A percentile compares a stretch with the other conserved stretches of the same genome.
Evolutionary conservation across 805 yeast species (phyloP).

Genomic region (Pichia rugopelliculosa): DNA sequence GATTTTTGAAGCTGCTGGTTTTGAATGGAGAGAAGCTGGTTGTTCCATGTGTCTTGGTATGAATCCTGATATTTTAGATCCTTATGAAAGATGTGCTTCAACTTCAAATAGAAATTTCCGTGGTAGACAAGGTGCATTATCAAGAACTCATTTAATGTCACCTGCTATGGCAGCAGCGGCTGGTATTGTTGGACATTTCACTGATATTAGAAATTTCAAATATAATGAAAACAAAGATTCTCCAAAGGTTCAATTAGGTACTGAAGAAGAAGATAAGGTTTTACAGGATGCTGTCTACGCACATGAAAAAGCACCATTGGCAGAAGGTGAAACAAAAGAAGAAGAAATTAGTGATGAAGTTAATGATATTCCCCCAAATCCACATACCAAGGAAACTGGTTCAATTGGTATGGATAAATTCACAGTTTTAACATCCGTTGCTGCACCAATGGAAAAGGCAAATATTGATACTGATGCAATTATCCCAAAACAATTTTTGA

Average conservation of each 20-base stretch:
- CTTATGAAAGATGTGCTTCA: slow-evolving; percentile 96
- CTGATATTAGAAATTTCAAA: slow-evolving; percentile 80
- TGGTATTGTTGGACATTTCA: slow-evolving; percentile 81
- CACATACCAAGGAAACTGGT: slow-evolving; percentile 27
- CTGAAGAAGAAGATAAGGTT: slow-evolving; percentile 39
- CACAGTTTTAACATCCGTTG: slow-evolving; percentile 67
- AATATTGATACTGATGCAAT: slow-evolving; percentile 98
- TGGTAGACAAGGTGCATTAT: slow-evolving; percentile 96
- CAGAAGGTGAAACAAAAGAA: slow-evolving; percentile 45
- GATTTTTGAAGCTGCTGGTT: slow-evolving; percentile 86
- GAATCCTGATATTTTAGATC: slow-evolving; percentile 96
- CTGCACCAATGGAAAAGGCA: slow-evolving; percentile 92
- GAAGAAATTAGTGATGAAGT: slow-evolving; percentile 44
- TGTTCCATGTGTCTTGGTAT: slow-evolving; percentile 99
- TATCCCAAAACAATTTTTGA: slow-evolving; percentile 96
- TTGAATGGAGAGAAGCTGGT: slow-evolving; percentile 99
- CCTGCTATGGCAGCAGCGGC: slow-evolving; percentile 99
- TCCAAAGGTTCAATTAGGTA: slow-evolving; percentile 46
- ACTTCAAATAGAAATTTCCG: slow-evolving; percentile 98
- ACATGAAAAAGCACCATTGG: slow-evolving; percentile 56
- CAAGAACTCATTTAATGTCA: slow-evolving; percentile 95
- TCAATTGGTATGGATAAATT: slow-evolving; percentile 66
- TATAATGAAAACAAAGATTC: slow-evolving; percentile 49
- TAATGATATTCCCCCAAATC: slow-evolving; percentile 53
- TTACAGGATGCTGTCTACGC: slow-evolving; percentile 65